Evolutionary conservation across 495 filamentous ascomycete species (phyloP).

Genomic region (Aspergillus cavernicola): DNA sequence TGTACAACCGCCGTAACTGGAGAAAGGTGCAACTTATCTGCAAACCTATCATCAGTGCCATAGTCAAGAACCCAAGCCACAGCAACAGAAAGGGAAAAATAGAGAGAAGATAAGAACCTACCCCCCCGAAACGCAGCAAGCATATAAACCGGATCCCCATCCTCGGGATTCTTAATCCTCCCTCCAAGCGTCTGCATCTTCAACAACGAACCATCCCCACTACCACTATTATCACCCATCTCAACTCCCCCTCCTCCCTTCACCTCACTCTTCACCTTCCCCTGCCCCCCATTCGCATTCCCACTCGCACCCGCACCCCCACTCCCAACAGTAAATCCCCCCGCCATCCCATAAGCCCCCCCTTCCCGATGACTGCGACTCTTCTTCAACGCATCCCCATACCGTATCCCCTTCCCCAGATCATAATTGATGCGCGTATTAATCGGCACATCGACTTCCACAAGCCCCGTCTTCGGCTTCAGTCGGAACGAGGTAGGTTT

Average conservation of each 20-base stretch:
- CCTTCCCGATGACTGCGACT: conserved; percentile 51
- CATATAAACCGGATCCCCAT: conserved; percentile 65
- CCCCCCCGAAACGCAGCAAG: conserved; percentile 64
- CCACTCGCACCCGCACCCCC: not conserved
- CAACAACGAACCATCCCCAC: conserved; percentile 28
- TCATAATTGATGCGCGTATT: conserved; percentile 61
- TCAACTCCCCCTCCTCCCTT: conserved; percentile 40
- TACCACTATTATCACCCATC: conserved; percentile 33
- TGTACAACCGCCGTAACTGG: conserved; percentile 66
- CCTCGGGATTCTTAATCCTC: conserved; percentile 55
- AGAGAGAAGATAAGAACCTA: conserved; percentile 31
- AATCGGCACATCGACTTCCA: conserved; percentile 74
- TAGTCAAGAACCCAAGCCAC: too few species aligned
- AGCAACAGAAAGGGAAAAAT: not conserved
- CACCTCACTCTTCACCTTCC: conserved; percentile 37
- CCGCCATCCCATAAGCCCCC: conserved; percentile 55
- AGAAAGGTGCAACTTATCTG: conserved; percentile 69
- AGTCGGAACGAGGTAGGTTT: conserved; percentile 60
- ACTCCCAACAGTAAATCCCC: conserved; percentile 48
- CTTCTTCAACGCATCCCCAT: conserved; percentile 62
- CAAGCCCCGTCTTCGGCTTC: conserved; percentile 62
- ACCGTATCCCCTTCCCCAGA: conserved; percentile 57
- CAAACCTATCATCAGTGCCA: too few species aligned
- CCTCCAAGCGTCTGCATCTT: conserved; percentile 59
- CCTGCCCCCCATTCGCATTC: too few species aligned